These are phyloP conservation scores for Fusarium metavorans DNA, from an alignment of 2,329 filamentous ascomycete species.

Conservation along the genomic window DNA sequence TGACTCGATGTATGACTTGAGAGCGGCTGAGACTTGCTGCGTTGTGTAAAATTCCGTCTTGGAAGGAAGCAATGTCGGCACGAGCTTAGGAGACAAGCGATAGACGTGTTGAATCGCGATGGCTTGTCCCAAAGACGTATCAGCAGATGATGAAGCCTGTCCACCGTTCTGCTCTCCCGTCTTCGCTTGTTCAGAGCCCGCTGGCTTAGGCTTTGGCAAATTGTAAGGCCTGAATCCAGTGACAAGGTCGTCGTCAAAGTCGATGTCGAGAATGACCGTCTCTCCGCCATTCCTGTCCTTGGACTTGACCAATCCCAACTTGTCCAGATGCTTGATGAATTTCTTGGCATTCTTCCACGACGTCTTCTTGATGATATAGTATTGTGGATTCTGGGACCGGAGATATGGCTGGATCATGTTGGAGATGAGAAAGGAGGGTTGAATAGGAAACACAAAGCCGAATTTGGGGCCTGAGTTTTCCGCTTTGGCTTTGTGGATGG, in stretches of 20 bases:
- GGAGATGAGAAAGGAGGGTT: conserved; percentile 39
- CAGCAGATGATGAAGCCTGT: not conserved
- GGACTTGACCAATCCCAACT: conserved; percentile 18
- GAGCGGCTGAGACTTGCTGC: conserved; percentile 31
- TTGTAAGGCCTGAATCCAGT: conserved; percentile 32
- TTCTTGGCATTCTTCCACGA: conserved; percentile 42
- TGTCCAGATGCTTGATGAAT: conserved; percentile 40
- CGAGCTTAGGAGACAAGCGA: conserved; percentile 30
- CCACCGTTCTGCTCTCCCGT: not conserved
- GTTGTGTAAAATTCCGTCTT: conserved; percentile 38
- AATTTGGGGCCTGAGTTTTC: conserved; percentile 24
- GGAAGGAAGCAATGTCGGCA: conserved; percentile 36
- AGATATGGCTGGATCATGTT: conserved; percentile 41
- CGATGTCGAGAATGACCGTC: conserved; percentile 38
- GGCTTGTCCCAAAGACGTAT: conserved; percentile 19
- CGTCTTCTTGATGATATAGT: conserved; percentile 41
- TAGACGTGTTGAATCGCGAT: conserved; percentile 34
- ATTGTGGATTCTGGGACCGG: conserved; percentile 28
- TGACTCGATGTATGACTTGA: conserved; percentile 38
- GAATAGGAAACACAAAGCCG: conserved; percentile 36
- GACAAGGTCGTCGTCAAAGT: conserved; percentile 35
- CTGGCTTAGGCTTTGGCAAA: conserved; percentile 22
- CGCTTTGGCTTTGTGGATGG: conserved; percentile 32
- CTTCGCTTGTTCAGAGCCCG: not conserved
- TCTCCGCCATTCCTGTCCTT: conserved; percentile 40